phyloP scores from a whole-genome alignment of 495 filamentous ascomycete genomes.

The Penicillium verhagenii region DNA sequence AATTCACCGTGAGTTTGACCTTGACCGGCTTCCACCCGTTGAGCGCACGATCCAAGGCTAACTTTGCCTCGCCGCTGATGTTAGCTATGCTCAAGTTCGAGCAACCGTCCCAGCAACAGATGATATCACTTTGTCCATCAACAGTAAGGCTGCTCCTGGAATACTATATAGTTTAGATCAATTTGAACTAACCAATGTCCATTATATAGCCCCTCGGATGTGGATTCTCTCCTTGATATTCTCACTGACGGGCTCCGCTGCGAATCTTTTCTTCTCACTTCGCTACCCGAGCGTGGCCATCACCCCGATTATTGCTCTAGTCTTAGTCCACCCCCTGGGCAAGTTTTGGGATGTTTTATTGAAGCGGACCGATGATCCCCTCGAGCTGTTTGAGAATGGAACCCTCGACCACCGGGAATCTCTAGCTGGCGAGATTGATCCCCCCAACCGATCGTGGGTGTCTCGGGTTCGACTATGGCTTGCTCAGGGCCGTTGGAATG shows the following conservation, averaged over 20 bases:
- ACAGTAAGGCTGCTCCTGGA: conserved; percentile 39
- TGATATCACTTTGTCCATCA: conserved; percentile 71
- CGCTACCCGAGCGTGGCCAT: conserved; percentile 86
- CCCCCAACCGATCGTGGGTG: conserved; percentile 2
- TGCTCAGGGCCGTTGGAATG: conserved; percentile 78
- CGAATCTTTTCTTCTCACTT: conserved; percentile 81
- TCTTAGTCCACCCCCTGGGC: conserved; percentile 79
- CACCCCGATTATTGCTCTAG: conserved; percentile 77
- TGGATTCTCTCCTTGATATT: conserved; percentile 77
- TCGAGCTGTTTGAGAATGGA: conserved; percentile 46
- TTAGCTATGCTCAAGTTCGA: conserved; percentile 64
- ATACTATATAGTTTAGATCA: background rate
- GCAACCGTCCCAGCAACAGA: conserved; percentile 75
- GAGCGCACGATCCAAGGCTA: background rate
- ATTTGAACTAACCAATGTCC: background rate
- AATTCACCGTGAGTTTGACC: conserved; percentile 26
- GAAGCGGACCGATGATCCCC: conserved; percentile 59
- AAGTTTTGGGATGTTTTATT: conserved; percentile 71
- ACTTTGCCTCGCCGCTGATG: background rate
- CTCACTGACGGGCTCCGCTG: conserved; percentile 74
- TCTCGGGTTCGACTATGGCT: conserved; percentile 62
- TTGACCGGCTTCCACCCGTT: background rate
- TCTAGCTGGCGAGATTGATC: conserved; percentile 14
- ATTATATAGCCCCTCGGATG: conserved; percentile 70
- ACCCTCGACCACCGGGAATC: conserved; percentile 24